Percentiles rank a stretch among this genome's conserved stretches.
phyloP scores from a whole-genome alignment of 108 stramenopile species.

The Asterionellopsis glacialis region DNA sequence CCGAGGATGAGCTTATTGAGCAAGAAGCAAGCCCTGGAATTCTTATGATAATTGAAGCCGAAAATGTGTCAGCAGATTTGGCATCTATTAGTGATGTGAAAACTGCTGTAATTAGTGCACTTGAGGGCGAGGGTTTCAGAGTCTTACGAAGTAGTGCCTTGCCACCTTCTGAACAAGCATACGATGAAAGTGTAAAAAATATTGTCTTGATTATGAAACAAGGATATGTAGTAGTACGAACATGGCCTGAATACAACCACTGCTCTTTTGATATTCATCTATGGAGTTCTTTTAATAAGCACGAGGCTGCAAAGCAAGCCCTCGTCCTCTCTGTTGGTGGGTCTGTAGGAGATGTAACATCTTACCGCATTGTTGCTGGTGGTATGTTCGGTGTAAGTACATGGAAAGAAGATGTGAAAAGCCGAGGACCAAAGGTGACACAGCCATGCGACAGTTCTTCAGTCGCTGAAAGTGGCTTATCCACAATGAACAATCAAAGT shows the following conservation, averaged over 20 bases:
- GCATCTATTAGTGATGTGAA: neutral
- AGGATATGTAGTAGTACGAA: conserved; percentile 29
- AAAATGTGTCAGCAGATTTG: neutral
- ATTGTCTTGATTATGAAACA: conserved; percentile 19
- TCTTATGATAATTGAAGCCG: conserved; percentile 21
- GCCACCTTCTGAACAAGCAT: neutral
- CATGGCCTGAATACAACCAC: conserved; percentile 17
- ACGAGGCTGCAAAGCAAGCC: conserved; percentile 10
- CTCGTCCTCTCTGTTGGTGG: conserved; percentile 19
- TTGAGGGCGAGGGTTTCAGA: conserved; percentile 3
- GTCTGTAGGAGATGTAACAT: conserved; percentile 3
- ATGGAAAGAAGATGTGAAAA: conserved; percentile 73
- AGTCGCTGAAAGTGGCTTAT: neutral
- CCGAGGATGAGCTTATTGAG: conserved; percentile 15
- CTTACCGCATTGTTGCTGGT: conserved; percentile 69
- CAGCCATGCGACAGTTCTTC: conserved; percentile 3
- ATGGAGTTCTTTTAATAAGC: conserved; percentile 41
- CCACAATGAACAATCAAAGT: neutral
- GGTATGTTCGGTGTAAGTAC: conserved; percentile 74
- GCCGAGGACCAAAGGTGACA: conserved; percentile 52
- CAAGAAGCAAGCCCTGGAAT: conserved; percentile 32
- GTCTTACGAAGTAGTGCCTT: neutral
- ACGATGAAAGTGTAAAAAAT: neutral
- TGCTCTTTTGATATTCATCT: conserved; percentile 45
- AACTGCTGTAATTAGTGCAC: neutral